Base-by-base conservation (phyloP, 2,329 filamentous ascomycete species). In the Colletotrichum filicis region DNA sequence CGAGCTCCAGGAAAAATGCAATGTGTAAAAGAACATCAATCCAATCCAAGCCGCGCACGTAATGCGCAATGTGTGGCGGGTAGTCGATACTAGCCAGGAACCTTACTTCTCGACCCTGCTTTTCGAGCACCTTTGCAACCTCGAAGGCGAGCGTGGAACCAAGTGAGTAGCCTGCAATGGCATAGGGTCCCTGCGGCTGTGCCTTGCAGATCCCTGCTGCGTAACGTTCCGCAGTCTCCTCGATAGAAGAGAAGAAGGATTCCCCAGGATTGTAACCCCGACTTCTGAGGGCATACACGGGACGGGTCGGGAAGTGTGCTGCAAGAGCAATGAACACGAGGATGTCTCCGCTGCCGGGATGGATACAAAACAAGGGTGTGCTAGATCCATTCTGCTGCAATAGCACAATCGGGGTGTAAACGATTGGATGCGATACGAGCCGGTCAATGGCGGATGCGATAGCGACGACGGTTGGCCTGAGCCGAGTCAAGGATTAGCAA, bases 111-210 rank as follows among this genome's bases (percentile, higher is more conserved):
- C 84, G 79, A 0, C 82, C 82, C 9, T 79, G 59, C 0, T 59
- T 42, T 58, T 87, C 83, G 30, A 88, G 79, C 4, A 76, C 57
- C 74, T 88, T 87, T n/a, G 79, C 79, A 1, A 85, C 76, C 74
- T 88, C 86, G 71, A 86, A 88, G 0, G 84, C 83, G 0, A 87
- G 73, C 67, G 85, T 85, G 0, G 80, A 77, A 1, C 86, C 86
- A 68, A 83, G 85, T 1, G 80, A 84, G 75, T 87, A 87, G 6
- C 86, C 86, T 0, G 83, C 82, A 6, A 88, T 75, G 1, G 83
- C 83, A 72, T 88, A 88, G 0, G 86, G 87, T 0, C 87, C 86
- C 0, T 78, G 8, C 0, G 85, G 85, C 66, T 88, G 86, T 1
- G 71, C 70, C 5, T 66, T 22, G 37, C 82, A 81, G 64, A 88